Percentiles rank a stretch among this genome's conserved stretches.
Conservation (phyloP, 345 rosid species). For the Pseudoturritis turrita region DNA sequence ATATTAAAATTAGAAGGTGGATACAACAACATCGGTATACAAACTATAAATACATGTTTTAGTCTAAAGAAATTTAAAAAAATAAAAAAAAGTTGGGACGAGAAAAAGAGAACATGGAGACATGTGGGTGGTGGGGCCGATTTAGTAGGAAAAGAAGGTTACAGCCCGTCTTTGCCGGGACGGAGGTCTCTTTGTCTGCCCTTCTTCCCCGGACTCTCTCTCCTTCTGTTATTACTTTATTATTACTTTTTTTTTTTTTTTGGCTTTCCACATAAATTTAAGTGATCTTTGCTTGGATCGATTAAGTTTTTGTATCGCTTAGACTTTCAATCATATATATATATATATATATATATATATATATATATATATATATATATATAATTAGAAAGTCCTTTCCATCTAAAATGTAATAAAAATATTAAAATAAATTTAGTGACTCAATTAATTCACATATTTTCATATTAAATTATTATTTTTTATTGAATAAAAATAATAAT, state of each 20-base stretch:
- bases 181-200: slow-evolving; percentile 57
- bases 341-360: too few relatives aligned
- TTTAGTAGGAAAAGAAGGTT: slow-evolving; percentile 36
- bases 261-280: not conserved
- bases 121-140: slow-evolving; percentile 61
- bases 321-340: not conserved
- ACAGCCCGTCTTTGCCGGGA: slow-evolving; percentile 73
- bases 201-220: slow-evolving; percentile 25
- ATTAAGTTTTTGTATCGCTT: not conserved
- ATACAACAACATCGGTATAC: too few relatives aligned
- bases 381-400: too few relatives aligned
- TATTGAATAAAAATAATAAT: too few relatives aligned
- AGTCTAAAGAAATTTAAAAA: not conserved
- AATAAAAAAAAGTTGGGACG: not conserved
- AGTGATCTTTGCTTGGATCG: not conserved
- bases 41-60: too few relatives aligned
- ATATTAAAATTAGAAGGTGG: too few relatives aligned
- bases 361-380: too few relatives aligned
- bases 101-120: slow-evolving; percentile 49
- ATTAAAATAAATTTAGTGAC: too few relatives aligned
- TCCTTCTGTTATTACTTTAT: not conserved
- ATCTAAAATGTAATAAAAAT: too few relatives aligned
- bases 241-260: not conserved
- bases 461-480: too few relatives aligned
- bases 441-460: too few relatives aligned